A percentile compares a stretch with the other conserved stretches of the same genome.
These are phyloP conservation scores for Mucor plumbeus DNA, from an alignment of 371 early-diverging fungal species.

Conservation along the genomic window DNA sequence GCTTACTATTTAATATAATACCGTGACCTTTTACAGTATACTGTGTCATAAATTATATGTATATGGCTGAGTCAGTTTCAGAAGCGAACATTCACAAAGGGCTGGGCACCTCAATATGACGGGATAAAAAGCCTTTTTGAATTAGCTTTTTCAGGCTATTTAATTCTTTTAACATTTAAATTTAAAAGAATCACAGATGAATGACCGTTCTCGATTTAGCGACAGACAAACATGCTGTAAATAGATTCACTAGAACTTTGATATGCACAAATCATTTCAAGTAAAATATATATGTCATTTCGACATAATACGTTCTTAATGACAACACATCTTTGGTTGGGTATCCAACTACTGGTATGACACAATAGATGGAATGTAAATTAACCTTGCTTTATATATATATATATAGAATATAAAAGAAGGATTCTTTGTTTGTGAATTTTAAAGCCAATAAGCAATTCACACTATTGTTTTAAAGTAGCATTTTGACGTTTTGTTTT, in stretches of 20 bases:
- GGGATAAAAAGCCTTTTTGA: no score
- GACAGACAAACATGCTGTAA: neutral
- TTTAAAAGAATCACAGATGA: no score
- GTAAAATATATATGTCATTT: neutral
- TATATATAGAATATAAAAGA: neutral
- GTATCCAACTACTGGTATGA: neutral
- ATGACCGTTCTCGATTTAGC: neutral
- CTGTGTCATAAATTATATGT: no score
- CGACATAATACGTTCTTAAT: neutral
- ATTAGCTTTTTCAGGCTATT: no score
- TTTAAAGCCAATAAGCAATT: neutral
- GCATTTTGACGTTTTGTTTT: neutral
- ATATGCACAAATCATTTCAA: neutral
- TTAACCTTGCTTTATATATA: neutral
- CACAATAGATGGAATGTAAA: neutral
- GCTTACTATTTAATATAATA: no score
- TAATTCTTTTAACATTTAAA: no score
- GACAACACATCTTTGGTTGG: neutral
- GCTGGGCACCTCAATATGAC: no score
- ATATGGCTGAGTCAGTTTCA: no score
- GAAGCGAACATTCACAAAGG: no score
- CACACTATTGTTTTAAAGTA: neutral
- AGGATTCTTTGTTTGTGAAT: neutral
- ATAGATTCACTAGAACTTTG: neutral
- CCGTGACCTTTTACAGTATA: no score